phyloP scores from a whole-genome alignment of 2,329 filamentous ascomycete genomes.

The Ceratocystis alfenasii region DNA sequence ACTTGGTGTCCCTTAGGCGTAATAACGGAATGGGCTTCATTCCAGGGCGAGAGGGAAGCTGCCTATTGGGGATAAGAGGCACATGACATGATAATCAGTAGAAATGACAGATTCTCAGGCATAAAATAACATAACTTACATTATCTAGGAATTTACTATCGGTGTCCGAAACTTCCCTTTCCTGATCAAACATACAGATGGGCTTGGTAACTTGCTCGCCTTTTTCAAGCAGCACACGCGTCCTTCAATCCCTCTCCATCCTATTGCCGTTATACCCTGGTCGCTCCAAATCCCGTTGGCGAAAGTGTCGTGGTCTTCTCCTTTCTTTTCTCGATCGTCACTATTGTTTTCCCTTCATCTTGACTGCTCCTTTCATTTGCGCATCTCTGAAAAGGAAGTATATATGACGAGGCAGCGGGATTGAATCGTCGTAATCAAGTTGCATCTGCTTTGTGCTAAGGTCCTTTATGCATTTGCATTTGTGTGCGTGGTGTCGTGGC shows the following conservation, averaged over 20 bases:
- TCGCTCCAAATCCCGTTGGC: neutral
- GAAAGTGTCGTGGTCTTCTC: neutral
- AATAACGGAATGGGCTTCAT: neutral
- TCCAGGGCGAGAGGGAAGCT: neutral
- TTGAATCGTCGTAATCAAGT: neutral
- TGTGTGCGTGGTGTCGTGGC: neutral
- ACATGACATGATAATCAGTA: constrained; percentile 6
- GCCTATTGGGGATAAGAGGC: neutral
- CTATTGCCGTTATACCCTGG: neutral
- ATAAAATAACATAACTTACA: neutral
- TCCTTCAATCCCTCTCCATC: neutral
- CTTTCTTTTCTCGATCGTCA: neutral
- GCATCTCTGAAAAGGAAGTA: neutral
- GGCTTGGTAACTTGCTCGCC: neutral
- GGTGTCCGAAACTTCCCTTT: neutral
- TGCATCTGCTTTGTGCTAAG: neutral
- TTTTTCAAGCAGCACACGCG: neutral
- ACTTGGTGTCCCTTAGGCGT: neutral
- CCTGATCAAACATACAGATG: neutral
- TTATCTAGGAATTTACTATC: neutral
- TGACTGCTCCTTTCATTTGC: neutral
- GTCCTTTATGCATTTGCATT: neutral
- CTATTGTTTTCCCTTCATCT: neutral
- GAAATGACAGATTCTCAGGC: neutral
- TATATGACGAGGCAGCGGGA: neutral